Evolutionary conservation across 2,329 filamentous ascomycete species (phyloP).

Genomic region (Aspergillus costaricaensis): DNA sequence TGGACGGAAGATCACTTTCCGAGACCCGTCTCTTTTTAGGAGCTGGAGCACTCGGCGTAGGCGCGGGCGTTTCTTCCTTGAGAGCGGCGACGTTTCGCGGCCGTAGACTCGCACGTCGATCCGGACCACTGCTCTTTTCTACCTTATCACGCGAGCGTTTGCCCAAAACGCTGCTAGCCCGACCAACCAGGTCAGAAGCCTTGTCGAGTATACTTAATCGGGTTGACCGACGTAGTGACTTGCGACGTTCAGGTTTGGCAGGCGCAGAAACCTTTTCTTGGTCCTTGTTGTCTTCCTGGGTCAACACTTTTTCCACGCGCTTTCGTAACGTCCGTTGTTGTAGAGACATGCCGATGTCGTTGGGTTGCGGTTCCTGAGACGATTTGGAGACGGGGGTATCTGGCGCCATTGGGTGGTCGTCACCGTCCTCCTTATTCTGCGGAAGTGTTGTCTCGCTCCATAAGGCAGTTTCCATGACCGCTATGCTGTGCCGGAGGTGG

Average conservation of each 20-base stretch:
- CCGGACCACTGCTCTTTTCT: slow-evolving; percentile 59
- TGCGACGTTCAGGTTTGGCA: slow-evolving; percentile 28
- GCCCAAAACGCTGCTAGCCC: slow-evolving; percentile 56
- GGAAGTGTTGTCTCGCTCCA: slow-evolving; percentile 28
- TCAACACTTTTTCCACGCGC: slow-evolving; percentile 33
- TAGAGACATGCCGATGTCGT: slow-evolving; percentile 28
- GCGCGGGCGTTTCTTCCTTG: slow-evolving; percentile 26
- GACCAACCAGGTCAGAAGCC: slow-evolving; percentile 48
- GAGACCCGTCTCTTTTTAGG: slow-evolving; percentile 48
- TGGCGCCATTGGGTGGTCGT: slow-evolving; percentile 32
- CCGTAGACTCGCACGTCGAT: slow-evolving; percentile 59
- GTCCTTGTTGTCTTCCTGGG: slow-evolving; percentile 27
- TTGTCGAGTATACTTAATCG: slow-evolving; percentile 46
- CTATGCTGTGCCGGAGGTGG: slow-evolving; percentile 43
- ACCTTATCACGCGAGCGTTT: slow-evolving; percentile 62
- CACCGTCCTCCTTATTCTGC: slow-evolving; percentile 22
- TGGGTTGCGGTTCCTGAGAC: slow-evolving; percentile 31
- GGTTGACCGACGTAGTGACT: slow-evolving; percentile 44
- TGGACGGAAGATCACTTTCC: slow-evolving; percentile 34
- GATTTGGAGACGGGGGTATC: slow-evolving; percentile 40
- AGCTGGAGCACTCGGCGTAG: slow-evolving; percentile 29
- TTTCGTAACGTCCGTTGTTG: slow-evolving; percentile 35
- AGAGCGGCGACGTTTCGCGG: slow-evolving; percentile 40
- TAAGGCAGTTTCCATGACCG: slow-evolving; percentile 41
- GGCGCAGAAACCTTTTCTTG: slow-evolving; percentile 26